phyloP scores from a whole-genome alignment of 805 yeast species.

The Yamadazyma kitorensis region DNA sequence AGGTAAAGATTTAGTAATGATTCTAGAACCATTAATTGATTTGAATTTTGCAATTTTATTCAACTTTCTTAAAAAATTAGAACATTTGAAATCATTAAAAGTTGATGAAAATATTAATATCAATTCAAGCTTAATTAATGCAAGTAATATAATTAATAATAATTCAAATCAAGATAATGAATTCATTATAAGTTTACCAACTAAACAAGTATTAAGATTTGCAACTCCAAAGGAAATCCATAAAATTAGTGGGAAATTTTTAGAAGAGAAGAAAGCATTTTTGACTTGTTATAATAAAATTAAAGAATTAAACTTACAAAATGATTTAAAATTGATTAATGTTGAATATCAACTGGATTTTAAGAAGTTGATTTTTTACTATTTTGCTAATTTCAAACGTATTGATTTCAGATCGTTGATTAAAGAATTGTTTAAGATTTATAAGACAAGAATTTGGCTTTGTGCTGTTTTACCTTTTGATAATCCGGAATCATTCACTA shows the following conservation, averaged over 20 bases:
- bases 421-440: slow-evolving; percentile 42
- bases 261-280: slow-evolving; percentile 71
- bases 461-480: slow-evolving; percentile 45
- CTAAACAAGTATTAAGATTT: slow-evolving; percentile 73
- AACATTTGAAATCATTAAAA: slow-evolving; percentile 56
- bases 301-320: slow-evolving; percentile 46
- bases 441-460: slow-evolving; percentile 46
- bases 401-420: slow-evolving; percentile 39
- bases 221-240: slow-evolving; percentile 70
- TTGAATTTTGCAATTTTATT: slow-evolving; percentile 67
- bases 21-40: slow-evolving; percentile 61
- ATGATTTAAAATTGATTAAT: slow-evolving; percentile 40
- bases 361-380: slow-evolving; percentile 44
- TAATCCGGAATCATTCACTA: slow-evolving; percentile 26
- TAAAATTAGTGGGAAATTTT: slow-evolving; percentile 58
- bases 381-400: slow-evolving; percentile 45
- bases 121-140: slow-evolving; percentile 14
- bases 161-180: slow-evolving; percentile 54
- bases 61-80: slow-evolving; percentile 70
- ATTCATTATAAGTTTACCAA: slow-evolving; percentile 63
- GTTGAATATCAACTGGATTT: slow-evolving; percentile 46
- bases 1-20: slow-evolving; percentile 76
- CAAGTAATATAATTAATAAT: slow-evolving; percentile 31
- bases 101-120: slow-evolving; percentile 24
- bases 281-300: slow-evolving; percentile 55